phyloP scores from a whole-genome alignment of 1,284 basidiomycete genomes.

The Xanthoconium separans region DNA sequence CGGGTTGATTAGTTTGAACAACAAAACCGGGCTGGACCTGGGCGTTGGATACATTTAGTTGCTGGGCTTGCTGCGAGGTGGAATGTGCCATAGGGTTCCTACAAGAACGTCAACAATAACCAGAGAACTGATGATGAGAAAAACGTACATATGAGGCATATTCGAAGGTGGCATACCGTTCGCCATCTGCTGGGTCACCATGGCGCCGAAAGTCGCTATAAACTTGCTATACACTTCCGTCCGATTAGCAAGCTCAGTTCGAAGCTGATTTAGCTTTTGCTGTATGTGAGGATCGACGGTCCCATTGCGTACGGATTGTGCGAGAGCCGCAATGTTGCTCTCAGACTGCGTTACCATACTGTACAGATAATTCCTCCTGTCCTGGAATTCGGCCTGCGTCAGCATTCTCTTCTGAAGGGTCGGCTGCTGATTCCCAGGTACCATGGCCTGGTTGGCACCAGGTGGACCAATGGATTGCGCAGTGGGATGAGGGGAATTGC shows the following conservation, averaged over 20 bases:
- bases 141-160: constrained; percentile 29
- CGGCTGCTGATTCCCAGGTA: constrained; percentile 20
- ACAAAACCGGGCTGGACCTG: constrained; percentile 26
- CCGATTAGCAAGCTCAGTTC: constrained; percentile 33
- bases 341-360: constrained; percentile 20
- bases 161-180: constrained; percentile 23
- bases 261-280: constrained; percentile 31
- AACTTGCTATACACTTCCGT: constrained; percentile 41
- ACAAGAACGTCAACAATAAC: constrained; percentile 12
- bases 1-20: constrained; percentile 22
- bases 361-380: constrained; percentile 21
- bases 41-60: constrained; percentile 9
- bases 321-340: constrained; percentile 7
- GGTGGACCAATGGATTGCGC: constrained; percentile 23
- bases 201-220: constrained; percentile 18
- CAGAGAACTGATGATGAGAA: neutral
- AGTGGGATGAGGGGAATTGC: constrained; percentile 47
- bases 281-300: constrained; percentile 31
- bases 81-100: constrained; percentile 25
- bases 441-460: constrained; percentile 23
- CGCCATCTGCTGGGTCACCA: constrained; percentile 27
- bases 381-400: constrained; percentile 27
- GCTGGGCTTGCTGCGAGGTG: constrained; percentile 20
- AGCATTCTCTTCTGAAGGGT: constrained; percentile 20
- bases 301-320: constrained; percentile 19